phyloP scores from a whole-genome alignment of 768 basidiomycete genomes.

The Collybiopsis confluens region DNA sequence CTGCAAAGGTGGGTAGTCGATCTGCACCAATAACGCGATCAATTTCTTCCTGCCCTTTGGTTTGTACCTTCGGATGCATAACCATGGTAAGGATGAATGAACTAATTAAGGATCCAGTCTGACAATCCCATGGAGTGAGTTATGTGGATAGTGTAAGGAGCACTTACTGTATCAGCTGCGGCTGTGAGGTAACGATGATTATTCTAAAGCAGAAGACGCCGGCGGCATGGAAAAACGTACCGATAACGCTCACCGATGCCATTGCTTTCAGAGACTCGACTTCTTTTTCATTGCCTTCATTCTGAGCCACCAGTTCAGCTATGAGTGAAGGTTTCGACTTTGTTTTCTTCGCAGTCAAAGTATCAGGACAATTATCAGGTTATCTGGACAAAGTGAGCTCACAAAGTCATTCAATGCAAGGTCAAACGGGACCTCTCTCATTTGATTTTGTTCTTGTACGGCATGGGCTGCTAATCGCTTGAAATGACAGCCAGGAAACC shows the following conservation, averaged over 20 bases:
- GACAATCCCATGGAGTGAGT: background rate
- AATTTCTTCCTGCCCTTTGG: conserved; percentile 24
- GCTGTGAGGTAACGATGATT: background rate
- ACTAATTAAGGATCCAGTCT: conserved; percentile 19
- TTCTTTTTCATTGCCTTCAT: conserved; percentile 15
- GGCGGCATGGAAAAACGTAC: background rate
- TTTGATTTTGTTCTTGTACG: background rate
- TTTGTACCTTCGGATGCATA: conserved; percentile 19
- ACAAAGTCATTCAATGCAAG: background rate
- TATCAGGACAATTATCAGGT: background rate
- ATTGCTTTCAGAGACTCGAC: conserved; percentile 10
- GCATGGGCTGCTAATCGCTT: conserved; percentile 13
- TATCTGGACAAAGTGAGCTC: background rate
- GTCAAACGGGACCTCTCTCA: background rate
- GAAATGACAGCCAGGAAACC: conserved; percentile 27
- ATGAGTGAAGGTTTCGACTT: background rate
- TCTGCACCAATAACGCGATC: conserved; percentile 22
- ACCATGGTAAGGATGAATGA: conserved; percentile 25
- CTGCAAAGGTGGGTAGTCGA: conserved; percentile 24
- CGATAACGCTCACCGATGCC: conserved; percentile 5
- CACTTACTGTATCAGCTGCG: background rate
- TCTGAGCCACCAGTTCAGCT: background rate
- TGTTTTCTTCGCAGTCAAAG: background rate
- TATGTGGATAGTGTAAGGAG: background rate
- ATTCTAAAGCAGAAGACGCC: background rate